Base-by-base conservation (phyloP, 1,139 yeast species). In the Lodderomyces jiufengensis region DNA sequence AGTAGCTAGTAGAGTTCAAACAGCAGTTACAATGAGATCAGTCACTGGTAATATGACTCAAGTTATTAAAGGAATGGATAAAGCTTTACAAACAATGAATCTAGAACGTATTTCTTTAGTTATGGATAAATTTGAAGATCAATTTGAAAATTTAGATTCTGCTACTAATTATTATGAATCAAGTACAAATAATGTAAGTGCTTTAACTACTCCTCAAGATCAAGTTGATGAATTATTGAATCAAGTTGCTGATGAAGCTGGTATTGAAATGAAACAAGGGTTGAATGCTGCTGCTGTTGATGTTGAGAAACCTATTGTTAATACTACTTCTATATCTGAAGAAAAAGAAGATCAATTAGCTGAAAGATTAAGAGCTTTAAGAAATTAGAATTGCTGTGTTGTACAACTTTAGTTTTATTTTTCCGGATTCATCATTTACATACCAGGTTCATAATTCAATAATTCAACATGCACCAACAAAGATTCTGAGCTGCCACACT, bases 201-300 rank as follows among this genome's bases (percentile, higher is more conserved):
- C 97, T 0, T 73, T 85, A 43, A 75, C 84, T 20, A 86, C 95
- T 4, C 98, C 97, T 9, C 96, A 88, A 55, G 98, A 92, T 41
- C 95, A 90, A 49, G 98, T 94, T 22, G 97, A 92, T 57, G 76
- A 84, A 42, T 69, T 94, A 52, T 77, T 94, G 85, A 88, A 74
- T 53, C 90, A 86, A 59, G 92, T 94, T 24, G 98, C 98, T 0
- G 99, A 94, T 56, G 98, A 92, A 57, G 97, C 97, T 1, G 98
- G 98, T 2, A 69, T 94, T 33, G 98, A 94, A 56, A 71, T 92
- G 70, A 83, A 83, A 51, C 97, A 90, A 47, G 84, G 85, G 27
- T 65, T 83, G 55, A 71, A 73, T 52, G 84, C 76, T 40, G 67
- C 76, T 15, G 68, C 74, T 42, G 75, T 70, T 3, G 75, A 68